Evolutionary conservation across 1,284 basidiomycete genomes (phyloP), one percentile per base, ranked within the genome.

Genomic region (Schizopora paradoxa): DNA sequence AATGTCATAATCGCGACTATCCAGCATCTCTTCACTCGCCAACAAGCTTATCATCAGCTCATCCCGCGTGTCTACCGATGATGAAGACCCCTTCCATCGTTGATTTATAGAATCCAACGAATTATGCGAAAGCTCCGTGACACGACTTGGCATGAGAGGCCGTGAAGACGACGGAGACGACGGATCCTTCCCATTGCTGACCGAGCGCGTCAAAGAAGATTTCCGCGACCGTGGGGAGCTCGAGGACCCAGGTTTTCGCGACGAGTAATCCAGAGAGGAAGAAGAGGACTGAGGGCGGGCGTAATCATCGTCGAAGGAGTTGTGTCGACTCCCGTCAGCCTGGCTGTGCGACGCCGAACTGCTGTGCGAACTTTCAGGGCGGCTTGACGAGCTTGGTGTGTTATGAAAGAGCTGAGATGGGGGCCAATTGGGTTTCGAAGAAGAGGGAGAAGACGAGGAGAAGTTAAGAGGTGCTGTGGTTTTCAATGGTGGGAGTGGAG

Each of bases 21-120:
- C 86, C 19, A 90, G 80, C 23, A 89, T 78, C 3, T 91, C 91
- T 66, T 94, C 90, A 49, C 87, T 89, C 25, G 91, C 86, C 44
- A 93, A 68, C 31, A 95, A 72, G 57, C 84, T 84, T 60, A 92
- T 76, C 48, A 92, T 71, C 44, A 93, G 74, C 56, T 91, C 87
- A 56, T 91, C 89, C 31, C 81, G 70, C 25, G 53, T 54, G 52
- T 62, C 60, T 21, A 65, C 61, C 29, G 67, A 65, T 46, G 65
- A 63, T 53, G 57, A 16, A 52, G 54, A 26, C 48, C 45, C 46
- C 54, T 56, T 51, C 52, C 49, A 52, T n/a, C 22, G 33, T 22
- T 45, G 14, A n/a, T n/a, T 14, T 47, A 38, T 21, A 36, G 26
- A 5, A 11, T 5, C 21, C 22, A 23, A 25, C 58, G 52, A 21